Base-by-base conservation (phyloP, 805 yeast species). In the Starmera amethionina region DNA sequence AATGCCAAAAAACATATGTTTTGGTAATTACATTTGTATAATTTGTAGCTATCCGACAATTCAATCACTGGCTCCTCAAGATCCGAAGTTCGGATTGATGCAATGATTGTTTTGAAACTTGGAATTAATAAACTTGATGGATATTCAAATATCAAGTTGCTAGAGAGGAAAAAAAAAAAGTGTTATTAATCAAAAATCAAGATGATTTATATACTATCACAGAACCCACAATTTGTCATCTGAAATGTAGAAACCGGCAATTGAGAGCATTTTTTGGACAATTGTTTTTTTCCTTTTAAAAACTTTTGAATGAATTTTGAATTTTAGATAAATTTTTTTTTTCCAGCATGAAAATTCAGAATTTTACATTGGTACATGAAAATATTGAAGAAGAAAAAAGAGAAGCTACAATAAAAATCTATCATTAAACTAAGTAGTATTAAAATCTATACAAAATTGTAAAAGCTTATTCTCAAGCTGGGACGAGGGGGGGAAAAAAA, bases 141-240 rank as follows among this genome's bases (percentile, higher is more conserved):
- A 40, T 64, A 64, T 41, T 63, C 65, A 36, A 66, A 57, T 27
- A 66, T 56, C 34, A 59, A 51, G 38, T 55, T 63, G 34, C 67
- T 62, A 37, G 15, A 38, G 11, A n/a, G 16, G 5, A 15, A 30
- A 31, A 16, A 9, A 16, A 6, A n/a, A 29, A 14, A 34, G 12
- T 11, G 11, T 8, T 8, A 32, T n/a, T n/a, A n/a, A n/a, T n/a
- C n/a, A n/a, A n/a, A n/a, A n/a, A n/a, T n/a, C n/a, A n/a, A n/a
- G n/a, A n/a, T n/a, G n/a, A n/a, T n/a, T n/a, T n/a, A n/a, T n/a
- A n/a, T n/a, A n/a, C n/a, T n/a, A n/a, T n/a, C n/a, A n/a, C n/a
- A n/a, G n/a, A n/a, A n/a, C 63, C 27, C 46, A 64, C 67, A 65
- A 68, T 43, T 58, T 61, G 37, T 59, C 58, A 48, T 67, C 72